These are phyloP conservation scores for Solanum arcanum DNA, from an alignment of 257 asterid genomes.

Conservation along the genomic window DNA sequence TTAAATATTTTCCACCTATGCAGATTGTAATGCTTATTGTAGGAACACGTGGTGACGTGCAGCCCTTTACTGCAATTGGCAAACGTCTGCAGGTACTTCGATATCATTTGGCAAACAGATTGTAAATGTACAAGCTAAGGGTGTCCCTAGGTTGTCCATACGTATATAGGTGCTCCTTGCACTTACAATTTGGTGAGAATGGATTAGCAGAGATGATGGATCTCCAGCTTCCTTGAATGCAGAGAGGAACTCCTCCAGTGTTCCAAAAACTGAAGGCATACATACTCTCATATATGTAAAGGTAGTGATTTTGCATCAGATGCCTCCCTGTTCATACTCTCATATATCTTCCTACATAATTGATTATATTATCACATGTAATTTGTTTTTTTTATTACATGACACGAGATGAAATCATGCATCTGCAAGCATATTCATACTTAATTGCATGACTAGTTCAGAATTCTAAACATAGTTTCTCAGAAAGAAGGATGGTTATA, in stretches of 20 bases:
- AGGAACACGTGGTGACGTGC: slow-evolving; percentile 97
- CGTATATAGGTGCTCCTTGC: background rate
- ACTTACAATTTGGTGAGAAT: background rate
- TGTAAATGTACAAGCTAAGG: background rate
- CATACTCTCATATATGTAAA: background rate
- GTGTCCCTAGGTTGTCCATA: background rate
- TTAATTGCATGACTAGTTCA: no score
- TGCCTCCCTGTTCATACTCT: no score
- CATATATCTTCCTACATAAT: no score
- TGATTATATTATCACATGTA: no score
- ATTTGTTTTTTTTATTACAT: no score
- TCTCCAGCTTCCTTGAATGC: slow-evolving; percentile 87
- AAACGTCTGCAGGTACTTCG: slow-evolving; percentile 58
- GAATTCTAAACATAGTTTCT: no score
- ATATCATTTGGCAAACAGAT: background rate
- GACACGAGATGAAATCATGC: no score
- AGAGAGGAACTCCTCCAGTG: slow-evolving; percentile 58
- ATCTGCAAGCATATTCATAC: no score
- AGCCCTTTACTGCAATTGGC: slow-evolving; percentile 94
- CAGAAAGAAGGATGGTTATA: no score
- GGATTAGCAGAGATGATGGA: slow-evolving; percentile 19
- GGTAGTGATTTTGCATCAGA: no score
- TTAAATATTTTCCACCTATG: slow-evolving; percentile 67
- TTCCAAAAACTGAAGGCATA: slow-evolving; percentile 73
- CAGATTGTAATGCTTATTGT: slow-evolving; percentile 90